Conservation (phyloP, 495 filamentous ascomycete genomes). For the Halenospora varia region DNA sequence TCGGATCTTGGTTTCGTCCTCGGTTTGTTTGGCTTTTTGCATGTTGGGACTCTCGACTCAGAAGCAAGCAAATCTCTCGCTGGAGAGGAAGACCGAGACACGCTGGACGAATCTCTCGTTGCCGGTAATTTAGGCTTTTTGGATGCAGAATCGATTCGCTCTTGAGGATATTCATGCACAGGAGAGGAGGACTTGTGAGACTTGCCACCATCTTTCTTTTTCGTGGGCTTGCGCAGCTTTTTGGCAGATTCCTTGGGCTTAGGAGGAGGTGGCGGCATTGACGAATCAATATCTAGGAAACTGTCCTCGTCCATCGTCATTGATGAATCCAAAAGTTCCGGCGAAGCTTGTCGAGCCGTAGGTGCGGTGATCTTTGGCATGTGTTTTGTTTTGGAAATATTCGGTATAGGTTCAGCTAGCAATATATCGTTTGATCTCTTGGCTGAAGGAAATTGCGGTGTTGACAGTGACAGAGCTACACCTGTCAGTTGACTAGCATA, state of each 20-base stretch:
- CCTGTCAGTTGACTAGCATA: conserved; percentile 26
- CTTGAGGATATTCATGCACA: not conserved
- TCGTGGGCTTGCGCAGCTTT: not conserved
- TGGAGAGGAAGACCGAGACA: not conserved
- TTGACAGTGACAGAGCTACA: conserved; percentile 14
- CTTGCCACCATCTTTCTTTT: not conserved
- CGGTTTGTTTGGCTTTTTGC: too few species aligned
- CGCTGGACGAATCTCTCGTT: not conserved
- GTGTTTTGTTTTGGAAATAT: too few species aligned
- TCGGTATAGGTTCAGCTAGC: too few species aligned
- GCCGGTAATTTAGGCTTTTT: not conserved
- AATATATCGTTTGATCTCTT: too few species aligned
- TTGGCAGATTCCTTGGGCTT: not conserved
- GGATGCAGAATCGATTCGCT: not conserved
- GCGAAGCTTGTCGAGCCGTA: too few species aligned
- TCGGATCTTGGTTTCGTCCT: too few species aligned
- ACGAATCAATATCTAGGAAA: not conserved
- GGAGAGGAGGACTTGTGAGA: not conserved
- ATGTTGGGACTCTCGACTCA: too few species aligned
- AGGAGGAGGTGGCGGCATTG: not conserved
- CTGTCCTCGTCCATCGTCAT: too few species aligned
- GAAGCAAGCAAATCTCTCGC: not conserved
- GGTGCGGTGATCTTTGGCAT: too few species aligned
- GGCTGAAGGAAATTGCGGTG: too few species aligned
- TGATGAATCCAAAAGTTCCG: not conserved